Base-by-base conservation (phyloP, 2,329 filamentous ascomycete genomes). In the Emmonsiellopsis sp. region DNA sequence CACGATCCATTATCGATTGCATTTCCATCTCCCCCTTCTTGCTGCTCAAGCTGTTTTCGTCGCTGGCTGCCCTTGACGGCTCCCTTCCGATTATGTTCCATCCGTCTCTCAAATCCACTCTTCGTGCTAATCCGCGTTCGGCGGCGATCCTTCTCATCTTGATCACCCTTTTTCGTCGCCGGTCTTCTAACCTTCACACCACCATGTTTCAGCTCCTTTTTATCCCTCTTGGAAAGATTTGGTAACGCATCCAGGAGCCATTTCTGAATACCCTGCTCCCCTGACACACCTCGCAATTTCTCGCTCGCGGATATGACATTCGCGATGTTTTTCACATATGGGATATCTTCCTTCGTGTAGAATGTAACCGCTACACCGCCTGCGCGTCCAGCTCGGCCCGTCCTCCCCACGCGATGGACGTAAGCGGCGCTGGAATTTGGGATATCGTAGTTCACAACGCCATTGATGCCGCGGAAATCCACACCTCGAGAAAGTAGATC, bases 361-460 rank as follows among this genome's bases (percentile, higher is more conserved):
- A 95, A 86, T 0, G 93, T 98, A 1, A 98, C 86, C 0, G 90
- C 91, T 3, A 95, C 81, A 47, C 93, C 93, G 16, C 91, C 91
- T 63, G 87, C 83, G 26, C 91, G 81, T 0, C 93, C 93, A 0
- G 91, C 93, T 20, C 93, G 81, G 0, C 92, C 93, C 0, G 93
- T 97, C 46, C 93, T 82, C 0, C 93, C 93, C 0, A 93, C 90
- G 9, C 93, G 87, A 71, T 98, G 93, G 6, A 98, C 87, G 66
- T 98, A 98, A 1, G 83, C 84, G 0, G 91, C 92, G 5, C 87
- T 86, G 0, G 87, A 91, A n/a, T 85, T 89, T 0, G 93, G 93
- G 7, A 96, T 89, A 68, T 98, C 93, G 72, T 96, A 98, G 72
- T 97, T 98, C 50, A 98, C 87, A 0, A 98, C 91, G 45, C 91